These are phyloP conservation scores for Marasmius sp. DNA, from an alignment of 1,284 basidiomycete genomes.

Conservation along the genomic window DNA sequence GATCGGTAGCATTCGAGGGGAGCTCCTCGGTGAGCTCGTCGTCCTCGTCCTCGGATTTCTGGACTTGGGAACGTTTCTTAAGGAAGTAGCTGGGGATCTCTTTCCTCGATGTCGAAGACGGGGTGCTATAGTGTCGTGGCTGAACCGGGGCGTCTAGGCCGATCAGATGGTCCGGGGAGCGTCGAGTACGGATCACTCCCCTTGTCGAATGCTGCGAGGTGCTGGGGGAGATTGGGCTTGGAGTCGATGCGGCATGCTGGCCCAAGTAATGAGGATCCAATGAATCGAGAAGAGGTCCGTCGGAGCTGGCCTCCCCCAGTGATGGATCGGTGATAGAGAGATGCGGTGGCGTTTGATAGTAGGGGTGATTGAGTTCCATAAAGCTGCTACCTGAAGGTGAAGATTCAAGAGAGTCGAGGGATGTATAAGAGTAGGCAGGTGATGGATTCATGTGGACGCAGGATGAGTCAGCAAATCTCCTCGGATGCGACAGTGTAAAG, in stretches of 20 bases:
- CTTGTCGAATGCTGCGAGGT: not conserved
- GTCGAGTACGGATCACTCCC: conserved; percentile 1
- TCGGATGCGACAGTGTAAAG: not conserved
- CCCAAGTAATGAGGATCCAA: not conserved
- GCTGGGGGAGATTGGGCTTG: not conserved
- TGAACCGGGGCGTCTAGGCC: conserved; percentile 45
- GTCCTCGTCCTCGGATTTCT: conserved; percentile 53
- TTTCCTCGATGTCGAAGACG: conserved; percentile 48
- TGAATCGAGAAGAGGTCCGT: not conserved
- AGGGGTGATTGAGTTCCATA: not conserved
- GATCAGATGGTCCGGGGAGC: conserved; percentile 12
- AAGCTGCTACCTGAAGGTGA: not conserved
- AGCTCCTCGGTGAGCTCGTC: conserved; percentile 40
- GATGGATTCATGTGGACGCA: not conserved
- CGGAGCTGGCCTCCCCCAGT: not conserved
- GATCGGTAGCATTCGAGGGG: conserved; percentile 32
- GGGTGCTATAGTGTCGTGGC: conserved; percentile 41
- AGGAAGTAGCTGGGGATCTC: conserved; percentile 41
- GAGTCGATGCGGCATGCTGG: not conserved
- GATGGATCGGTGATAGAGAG: not conserved
- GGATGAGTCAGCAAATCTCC: not conserved
- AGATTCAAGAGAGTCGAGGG: not conserved
- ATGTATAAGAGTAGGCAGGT: not conserved
- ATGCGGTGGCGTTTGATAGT: not conserved
- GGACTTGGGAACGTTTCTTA: conserved; percentile 11